Evolutionary conservation across 768 basidiomycete species (phyloP), one percentile per base, ranked within the genome.

Genomic region (Lactarius evosmus): DNA sequence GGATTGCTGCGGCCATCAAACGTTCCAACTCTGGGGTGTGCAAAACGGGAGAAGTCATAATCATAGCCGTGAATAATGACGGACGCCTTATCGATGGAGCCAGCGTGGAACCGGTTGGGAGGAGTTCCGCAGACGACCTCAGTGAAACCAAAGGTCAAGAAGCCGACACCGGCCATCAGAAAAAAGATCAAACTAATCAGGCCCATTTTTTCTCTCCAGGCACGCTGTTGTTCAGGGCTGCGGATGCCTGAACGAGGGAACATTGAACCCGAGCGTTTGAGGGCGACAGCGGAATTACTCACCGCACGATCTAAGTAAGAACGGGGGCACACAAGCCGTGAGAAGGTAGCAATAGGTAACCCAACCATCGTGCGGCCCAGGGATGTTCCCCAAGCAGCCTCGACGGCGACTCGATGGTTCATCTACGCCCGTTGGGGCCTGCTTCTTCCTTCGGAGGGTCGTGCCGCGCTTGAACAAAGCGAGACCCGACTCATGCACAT

Each of bases 171-270:
- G 19, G 91, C 90, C 95, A 98, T 97, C 66, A 95, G 82, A n/a
- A 75, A 5, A 17, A 83, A 73, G 71, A 96, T 93, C 74, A 98
- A 80, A 67, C 81, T 78, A 55, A 99, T 79, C 29, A 99, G 83
- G 8, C 96, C 97, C 76, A 98, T 93, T 79, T 99, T 99, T 77
- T 99, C 97, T 67, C 97, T 83, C 95, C 95, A 99, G 49, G 97
- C 97, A 55, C 94, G 86, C 74, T 97, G 95, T 69, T 89, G 90
- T 67, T 99, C 97, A 0, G 93, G 89, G 32, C 88, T 95, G 60
- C 83, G 83, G 68, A 97, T 89, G 60, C 95, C 93, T 95, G 64
- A 32, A 59, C 11, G 40, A 46, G 22, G 36, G 9, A 6, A 9
- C 22, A 46, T 40, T 51, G 16, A 46, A 25, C 32, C 34, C 16